A percentile compares a stretch with the other conserved stretches of the same genome.
These are phyloP conservation scores for Coemansia sp. DNA, from an alignment of 192 early-diverging fungal genomes.

Conservation along the genomic window DNA sequence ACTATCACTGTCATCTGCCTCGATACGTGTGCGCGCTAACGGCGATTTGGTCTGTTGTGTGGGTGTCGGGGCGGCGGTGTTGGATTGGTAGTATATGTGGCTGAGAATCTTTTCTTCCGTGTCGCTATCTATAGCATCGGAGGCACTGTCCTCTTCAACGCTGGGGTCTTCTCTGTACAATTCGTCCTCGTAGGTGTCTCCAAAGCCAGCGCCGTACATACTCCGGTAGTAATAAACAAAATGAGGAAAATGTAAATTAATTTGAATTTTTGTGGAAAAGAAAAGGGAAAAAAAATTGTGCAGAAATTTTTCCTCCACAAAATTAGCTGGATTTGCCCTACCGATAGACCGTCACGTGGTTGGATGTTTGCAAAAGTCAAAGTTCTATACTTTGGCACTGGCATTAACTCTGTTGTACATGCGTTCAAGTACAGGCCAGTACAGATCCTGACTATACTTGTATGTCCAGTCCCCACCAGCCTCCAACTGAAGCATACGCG, in stretches of 20 bases:
- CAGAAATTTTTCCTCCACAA: not conserved
- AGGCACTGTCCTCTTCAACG: constrained; percentile 15
- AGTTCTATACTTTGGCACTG: not conserved
- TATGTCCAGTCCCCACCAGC: constrained; percentile 74
- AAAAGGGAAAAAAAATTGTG: not conserved
- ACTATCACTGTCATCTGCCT: constrained; percentile 10
- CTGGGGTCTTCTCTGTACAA: not conserved
- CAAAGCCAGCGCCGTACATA: constrained; percentile 14
- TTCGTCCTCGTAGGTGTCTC: constrained; percentile 8
- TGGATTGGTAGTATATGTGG: constrained; percentile 48
- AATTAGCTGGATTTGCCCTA: not conserved
- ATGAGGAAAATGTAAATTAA: constrained; percentile 8
- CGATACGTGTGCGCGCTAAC: not conserved
- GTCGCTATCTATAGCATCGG: constrained; percentile 50
- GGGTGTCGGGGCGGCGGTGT: not conserved
- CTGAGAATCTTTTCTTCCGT: constrained; percentile 49
- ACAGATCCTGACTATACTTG: constrained; percentile 65
- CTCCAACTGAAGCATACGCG: constrained; percentile 58
- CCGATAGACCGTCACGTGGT: not conserved
- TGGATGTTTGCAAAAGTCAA: not conserved
- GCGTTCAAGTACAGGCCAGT: constrained; percentile 63
- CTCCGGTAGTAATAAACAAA: not conserved
- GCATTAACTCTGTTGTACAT: constrained; percentile 12
- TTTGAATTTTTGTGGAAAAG: constrained; percentile 4
- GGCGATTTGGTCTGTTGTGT: not conserved